Percentiles rank a stretch among this genome's conserved stretches.
phyloP scores from a whole-genome alignment of 2,329 filamentous ascomycete species.

The Pyricularia sp. region DNA sequence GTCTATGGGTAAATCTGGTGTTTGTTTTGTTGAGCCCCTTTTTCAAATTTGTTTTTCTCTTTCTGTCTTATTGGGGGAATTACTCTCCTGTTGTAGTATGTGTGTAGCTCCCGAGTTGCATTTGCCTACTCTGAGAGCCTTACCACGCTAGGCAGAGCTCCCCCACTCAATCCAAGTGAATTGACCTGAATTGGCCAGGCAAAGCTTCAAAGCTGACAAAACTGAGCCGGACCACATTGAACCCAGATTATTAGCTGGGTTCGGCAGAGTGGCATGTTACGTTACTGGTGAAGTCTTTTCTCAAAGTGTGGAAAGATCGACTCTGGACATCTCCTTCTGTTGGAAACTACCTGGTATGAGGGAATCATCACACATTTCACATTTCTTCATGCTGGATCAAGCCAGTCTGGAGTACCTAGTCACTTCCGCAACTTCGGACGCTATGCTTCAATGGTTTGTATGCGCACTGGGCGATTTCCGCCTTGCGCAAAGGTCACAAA shows the following conservation, averaged over 20 bases:
- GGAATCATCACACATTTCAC: too few relatives aligned
- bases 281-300: neutral
- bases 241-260: neutral
- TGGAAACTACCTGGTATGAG: neutral
- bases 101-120: neutral
- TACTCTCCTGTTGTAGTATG: neutral
- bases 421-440: neutral
- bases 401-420: neutral
- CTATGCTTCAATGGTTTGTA: neutral
- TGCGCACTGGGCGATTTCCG: neutral
- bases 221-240: neutral
- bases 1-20: neutral
- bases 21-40: neutral
- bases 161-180: neutral
- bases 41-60: neutral
- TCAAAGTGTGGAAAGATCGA: neutral
- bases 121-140: neutral
- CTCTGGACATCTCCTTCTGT: neutral
- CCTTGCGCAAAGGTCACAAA: neutral
- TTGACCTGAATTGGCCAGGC: neutral
- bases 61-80: neutral
- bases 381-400: neutral
- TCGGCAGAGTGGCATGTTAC: neutral
- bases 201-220: neutral
- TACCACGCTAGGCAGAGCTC: neutral